Evolutionary conservation across 169 alveolate species (phyloP), one percentile per base, ranked within the genome.

Genomic region (Plasmodium adleri): DNA sequence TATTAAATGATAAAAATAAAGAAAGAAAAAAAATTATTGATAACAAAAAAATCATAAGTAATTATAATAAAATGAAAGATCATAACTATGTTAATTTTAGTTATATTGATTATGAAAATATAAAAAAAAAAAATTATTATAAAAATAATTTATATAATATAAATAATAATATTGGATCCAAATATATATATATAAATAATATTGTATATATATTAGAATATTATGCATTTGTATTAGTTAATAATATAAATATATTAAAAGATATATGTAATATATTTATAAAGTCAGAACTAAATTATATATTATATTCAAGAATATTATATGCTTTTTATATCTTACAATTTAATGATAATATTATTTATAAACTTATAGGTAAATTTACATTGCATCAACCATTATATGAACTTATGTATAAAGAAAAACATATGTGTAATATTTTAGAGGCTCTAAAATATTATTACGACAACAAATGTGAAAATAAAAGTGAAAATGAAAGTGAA

Each of bases 41-140:
- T 8, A 52, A 58, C 13, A 60, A 60, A 24, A 54, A 70, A 13
- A 64, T 63, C 10, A 39, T 6, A 4, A 26, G 43, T 56, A 17
- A 26, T 9, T 47, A 45, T 66, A 68, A 78, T 39, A 78, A 78
- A 43, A 56, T 10, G 24, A 32, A 6, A 54, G 59, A 86, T 50
- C 60, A 28, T 3, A 62, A 86, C n/a, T 86, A 59, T 67, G 74
- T 86, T 43, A 86, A 86, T 54, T 86, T 86, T 49, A 86, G 92
- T 64, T 86, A 24, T 62, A 86, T 86, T 71, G 92, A 86, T 72
- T 86, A 86, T 72, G 92, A 86, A 86, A 86, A 59, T 86, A 86
- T 86, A 62, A 86, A 86, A 72, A 86, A 49, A 45, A 86, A 86
- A 26, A 86, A 71, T 58, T 86, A 86, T 72, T 72, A 59, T 72